A percentile compares a stretch with the other conserved stretches of the same genome.
These are phyloP conservation scores for Raffaelea albimanens DNA, from an alignment of 2,329 filamentous ascomycete genomes.

Conservation along the genomic window DNA sequence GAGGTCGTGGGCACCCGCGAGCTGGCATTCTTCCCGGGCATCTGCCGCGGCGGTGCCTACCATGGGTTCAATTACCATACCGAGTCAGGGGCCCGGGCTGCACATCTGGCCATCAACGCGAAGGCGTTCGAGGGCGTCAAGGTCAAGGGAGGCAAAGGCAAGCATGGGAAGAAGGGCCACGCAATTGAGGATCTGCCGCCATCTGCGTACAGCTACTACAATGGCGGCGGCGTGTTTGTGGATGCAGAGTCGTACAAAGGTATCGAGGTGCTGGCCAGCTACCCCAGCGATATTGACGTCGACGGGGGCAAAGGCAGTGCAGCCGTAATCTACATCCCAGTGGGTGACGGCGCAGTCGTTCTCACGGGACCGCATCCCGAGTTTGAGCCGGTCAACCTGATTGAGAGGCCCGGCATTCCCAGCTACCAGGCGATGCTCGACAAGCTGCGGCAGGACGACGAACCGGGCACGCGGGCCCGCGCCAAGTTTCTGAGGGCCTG, in stretches of 20 bases:
- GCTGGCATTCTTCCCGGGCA: slow-evolving; percentile 79
- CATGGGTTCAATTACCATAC: slow-evolving; percentile 83
- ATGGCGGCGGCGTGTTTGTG: slow-evolving; percentile 89
- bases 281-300: slow-evolving; percentile 64
- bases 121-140: slow-evolving; percentile 36
- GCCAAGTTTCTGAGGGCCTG: slow-evolving; percentile 70
- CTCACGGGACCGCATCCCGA: slow-evolving; percentile 89
- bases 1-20: slow-evolving; percentile 82
- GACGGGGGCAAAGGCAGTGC: slow-evolving; percentile 64
- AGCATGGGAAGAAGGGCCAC: slow-evolving; percentile 7
- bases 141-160: neutral
- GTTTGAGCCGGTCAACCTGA: slow-evolving; percentile 76
- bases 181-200: slow-evolving; percentile 36
- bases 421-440: slow-evolving; percentile 64
- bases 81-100: slow-evolving; percentile 72
- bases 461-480: slow-evolving; percentile 36
- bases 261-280: slow-evolving; percentile 75
- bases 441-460: slow-evolving; percentile 57
- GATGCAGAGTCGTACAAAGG: slow-evolving; percentile 55
- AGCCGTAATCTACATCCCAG: slow-evolving; percentile 72
- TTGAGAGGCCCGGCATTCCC: slow-evolving; percentile 54
- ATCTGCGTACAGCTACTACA: slow-evolving; percentile 73
- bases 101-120: slow-evolving; percentile 55
- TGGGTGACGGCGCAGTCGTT: slow-evolving; percentile 71
- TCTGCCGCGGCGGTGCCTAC: slow-evolving; percentile 79